Evolutionary conservation across 2,329 filamentous ascomycete species (phyloP), one percentile per base, ranked within the genome.

Genomic region (Venturia oleaginea): DNA sequence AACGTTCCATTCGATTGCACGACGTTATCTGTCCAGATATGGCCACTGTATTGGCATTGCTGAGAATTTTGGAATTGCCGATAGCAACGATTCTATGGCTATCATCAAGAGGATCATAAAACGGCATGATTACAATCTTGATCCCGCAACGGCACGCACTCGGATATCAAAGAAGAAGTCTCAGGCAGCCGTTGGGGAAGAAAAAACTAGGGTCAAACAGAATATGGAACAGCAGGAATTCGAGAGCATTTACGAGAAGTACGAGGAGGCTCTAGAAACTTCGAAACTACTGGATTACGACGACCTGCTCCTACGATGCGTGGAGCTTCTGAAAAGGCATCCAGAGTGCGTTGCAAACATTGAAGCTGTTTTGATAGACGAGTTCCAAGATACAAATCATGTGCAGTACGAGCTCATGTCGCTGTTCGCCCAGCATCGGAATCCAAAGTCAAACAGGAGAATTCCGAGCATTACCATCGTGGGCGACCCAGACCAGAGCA

Each of bases 321-420:
- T 90, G 10, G 86, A 95, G 66, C 81, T 99, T 13, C 81, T 99
- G 24, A 83, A 82, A 66, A 79, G 81, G 24, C 84, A 90, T 68
- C 91, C 92, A 0, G 80, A 84, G 17, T 97, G 92, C 70, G 92
- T 97, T 3, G 87, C 87, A 17, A 97, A 96, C 69, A 86, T 99
- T 22, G 87, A 97, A 74, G 86, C 91, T 0, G 92, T 97, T 7
- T 81, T 99, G 57, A 95, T 99, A 67, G 93, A 99, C 73, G 93
- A 99, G 72, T 99, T 97, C 68, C 93, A 99, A 76, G 93, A 99
- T 76, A 97, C 93, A 8, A 99, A 97, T 72, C 84, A 91, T 24
- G 87, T 97, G 4, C 93, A 99, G 74, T 97, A 96, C 71, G 91
- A 97, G 69, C 79, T 99, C 51, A 97, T 97, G 92, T 88, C 84